phyloP scores from a whole-genome alignment of 75 land plant species.

The Sequoiadendron giganteum region DNA sequence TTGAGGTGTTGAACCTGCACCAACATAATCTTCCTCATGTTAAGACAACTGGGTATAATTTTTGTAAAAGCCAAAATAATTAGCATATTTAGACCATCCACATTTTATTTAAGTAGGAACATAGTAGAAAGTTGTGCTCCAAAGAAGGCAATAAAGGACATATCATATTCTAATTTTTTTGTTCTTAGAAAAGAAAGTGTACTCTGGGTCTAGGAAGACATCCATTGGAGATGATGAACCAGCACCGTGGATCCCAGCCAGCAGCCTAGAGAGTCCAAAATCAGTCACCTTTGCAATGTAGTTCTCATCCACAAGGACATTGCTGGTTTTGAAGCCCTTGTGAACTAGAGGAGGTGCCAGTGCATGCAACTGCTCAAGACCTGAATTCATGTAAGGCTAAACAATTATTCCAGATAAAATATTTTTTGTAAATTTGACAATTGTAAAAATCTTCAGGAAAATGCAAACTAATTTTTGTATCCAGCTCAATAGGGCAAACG shows the following conservation, averaged over 20 bases:
- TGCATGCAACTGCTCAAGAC: conserved; percentile 64
- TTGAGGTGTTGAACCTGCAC: conserved; percentile 14
- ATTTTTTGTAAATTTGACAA: not conserved
- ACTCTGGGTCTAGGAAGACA: conserved; percentile 64
- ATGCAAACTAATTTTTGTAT: not conserved
- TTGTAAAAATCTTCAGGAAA: not conserved
- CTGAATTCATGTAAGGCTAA: conserved; percentile 26
- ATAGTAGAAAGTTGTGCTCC: not conserved
- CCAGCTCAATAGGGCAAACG: not conserved
- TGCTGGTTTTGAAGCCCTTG: conserved; percentile 71
- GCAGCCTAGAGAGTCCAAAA: conserved; percentile 56
- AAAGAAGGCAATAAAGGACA: not conserved
- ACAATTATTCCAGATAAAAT: not conserved
- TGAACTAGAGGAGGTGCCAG: conserved; percentile 63
- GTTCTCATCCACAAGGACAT: conserved; percentile 83
- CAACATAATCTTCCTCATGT: not conserved
- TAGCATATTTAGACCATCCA: not conserved
- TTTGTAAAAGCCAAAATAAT: not conserved
- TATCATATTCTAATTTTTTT: not conserved
- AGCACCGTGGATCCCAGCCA: conserved; percentile 30
- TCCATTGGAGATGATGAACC: conserved; percentile 55
- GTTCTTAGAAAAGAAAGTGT: conserved; percentile 5
- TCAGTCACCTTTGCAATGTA: conserved; percentile 81
- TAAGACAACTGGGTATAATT: not conserved
- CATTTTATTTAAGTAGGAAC: not conserved